Conservation (phyloP, 1,284 basidiomycete species). For the Gomphus bonarii region DNA sequence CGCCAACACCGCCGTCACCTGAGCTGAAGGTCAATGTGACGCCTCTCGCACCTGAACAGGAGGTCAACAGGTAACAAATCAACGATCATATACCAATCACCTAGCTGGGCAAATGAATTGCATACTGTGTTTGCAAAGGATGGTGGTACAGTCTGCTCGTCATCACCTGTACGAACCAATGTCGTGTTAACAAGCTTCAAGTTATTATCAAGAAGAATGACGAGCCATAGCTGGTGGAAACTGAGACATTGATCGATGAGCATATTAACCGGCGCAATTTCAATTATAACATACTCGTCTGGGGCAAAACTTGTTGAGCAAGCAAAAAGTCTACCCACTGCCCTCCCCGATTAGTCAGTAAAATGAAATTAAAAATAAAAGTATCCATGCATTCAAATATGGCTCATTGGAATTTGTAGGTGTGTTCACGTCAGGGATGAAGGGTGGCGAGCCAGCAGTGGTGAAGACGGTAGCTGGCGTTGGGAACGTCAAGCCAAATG, state of each 20-base stretch:
- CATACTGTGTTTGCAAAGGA: constrained; percentile 46
- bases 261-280: neutral
- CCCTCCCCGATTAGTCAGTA: neutral
- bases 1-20: constrained; percentile 65
- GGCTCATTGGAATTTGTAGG: constrained; percentile 10
- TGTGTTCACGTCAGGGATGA: constrained; percentile 4
- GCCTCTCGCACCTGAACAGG: constrained; percentile 42
- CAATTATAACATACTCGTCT: neutral
- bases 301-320: constrained; percentile 13
- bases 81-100: neutral
- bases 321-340: constrained; percentile 56
- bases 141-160: constrained; percentile 8
- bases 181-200: neutral
- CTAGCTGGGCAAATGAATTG: constrained; percentile 48
- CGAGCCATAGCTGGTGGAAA: constrained; percentile 53
- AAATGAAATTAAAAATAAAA: neutral
- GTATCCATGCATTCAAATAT: neutral
- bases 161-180: constrained; percentile 1
- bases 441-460: constrained; percentile 10
- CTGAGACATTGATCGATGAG: constrained; percentile 30
- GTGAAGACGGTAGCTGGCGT: constrained; percentile 3
- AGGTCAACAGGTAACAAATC: neutral
- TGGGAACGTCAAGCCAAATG: constrained; percentile 9
- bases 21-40: constrained; percentile 51
- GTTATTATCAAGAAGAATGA: neutral